A percentile compares a stretch with the other conserved stretches of the same genome.
phyloP scores from a whole-genome alignment of 78 protist genomes.

The Protostelium mycophagum region DNA sequence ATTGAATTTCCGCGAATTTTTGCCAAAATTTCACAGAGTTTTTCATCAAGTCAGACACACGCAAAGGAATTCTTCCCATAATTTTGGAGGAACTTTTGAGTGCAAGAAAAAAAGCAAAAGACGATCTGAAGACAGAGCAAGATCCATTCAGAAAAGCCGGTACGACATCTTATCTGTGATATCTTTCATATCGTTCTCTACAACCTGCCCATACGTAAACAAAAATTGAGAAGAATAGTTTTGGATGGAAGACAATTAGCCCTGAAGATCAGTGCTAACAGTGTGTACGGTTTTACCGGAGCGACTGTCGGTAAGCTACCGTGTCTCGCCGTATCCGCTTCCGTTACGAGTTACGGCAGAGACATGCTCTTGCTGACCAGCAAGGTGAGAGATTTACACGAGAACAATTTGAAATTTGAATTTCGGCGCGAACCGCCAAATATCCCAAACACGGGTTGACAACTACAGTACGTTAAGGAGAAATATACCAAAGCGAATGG shows the following conservation, averaged over 20 bases:
- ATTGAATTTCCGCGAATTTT: too few species aligned
- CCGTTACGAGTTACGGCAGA: slow-evolving; percentile 98
- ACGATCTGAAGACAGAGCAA: slow-evolving; percentile 80
- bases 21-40: slow-evolving; percentile 20
- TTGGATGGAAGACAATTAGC: slow-evolving; percentile 99
- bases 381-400: slow-evolving; percentile 8
- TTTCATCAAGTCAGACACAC: slow-evolving; percentile 63
- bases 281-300: slow-evolving; percentile 99
- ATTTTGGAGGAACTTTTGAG: slow-evolving; percentile 92
- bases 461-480: slow-evolving; percentile 69
- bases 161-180: too few species aligned
- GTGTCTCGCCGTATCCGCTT: slow-evolving; percentile 89
- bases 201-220: too few species aligned
- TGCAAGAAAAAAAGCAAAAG: slow-evolving; percentile 95
- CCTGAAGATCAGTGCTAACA: slow-evolving; percentile 97
- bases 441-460: neutral
- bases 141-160: slow-evolving; percentile 88
- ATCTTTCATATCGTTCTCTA: too few species aligned
- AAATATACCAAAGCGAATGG: slow-evolving; percentile 85
- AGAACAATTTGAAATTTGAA: neutral
- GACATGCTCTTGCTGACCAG: slow-evolving; percentile 95
- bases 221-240: too few species aligned
- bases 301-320: slow-evolving; percentile 98
- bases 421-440: too few species aligned
- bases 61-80: slow-evolving; percentile 94